These are phyloP conservation scores for Starmerella bombicola DNA, from an alignment of 805 yeast genomes.

Conservation along the genomic window DNA sequence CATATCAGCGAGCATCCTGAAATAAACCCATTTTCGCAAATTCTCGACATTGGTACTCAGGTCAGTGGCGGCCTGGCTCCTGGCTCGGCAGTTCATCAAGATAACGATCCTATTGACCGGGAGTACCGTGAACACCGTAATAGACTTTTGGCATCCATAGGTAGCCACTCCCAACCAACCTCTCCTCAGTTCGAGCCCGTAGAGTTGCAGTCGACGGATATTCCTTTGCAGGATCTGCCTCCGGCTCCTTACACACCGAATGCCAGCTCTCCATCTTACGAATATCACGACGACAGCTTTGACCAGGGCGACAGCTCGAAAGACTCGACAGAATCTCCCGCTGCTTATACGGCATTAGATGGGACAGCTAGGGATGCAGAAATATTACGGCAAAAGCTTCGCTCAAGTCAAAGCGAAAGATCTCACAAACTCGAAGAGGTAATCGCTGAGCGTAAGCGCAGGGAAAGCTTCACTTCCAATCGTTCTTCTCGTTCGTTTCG, in stretches of 20 bases:
- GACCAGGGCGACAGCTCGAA: background rate
- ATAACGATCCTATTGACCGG: constrained; percentile 16
- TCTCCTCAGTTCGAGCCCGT: constrained; percentile 5
- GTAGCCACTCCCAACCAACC: constrained; percentile 9
- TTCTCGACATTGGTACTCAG: constrained; percentile 25
- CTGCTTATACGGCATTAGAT: background rate
- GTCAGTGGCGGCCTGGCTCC: constrained; percentile 29
- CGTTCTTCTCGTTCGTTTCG: background rate
- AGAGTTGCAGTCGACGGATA: constrained; percentile 10
- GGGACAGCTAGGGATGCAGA: constrained; percentile 7
- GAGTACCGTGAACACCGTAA: constrained; percentile 21
- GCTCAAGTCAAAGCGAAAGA: constrained; percentile 3
- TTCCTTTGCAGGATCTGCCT: constrained; percentile 8
- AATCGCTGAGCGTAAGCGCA: background rate
- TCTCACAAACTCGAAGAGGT: constrained; percentile 3
- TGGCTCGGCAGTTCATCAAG: constrained; percentile 22
- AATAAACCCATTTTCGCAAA: constrained; percentile 11
- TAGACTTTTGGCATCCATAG: constrained; percentile 12
- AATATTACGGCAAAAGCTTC: constrained; percentile 1
- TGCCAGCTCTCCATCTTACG: background rate
- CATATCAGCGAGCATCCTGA: constrained; percentile 12
- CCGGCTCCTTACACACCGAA: background rate
- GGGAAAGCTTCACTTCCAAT: background rate
- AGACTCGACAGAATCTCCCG: background rate
- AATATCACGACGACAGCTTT: background rate